Percentiles rank a stretch among this genome's conserved stretches.
Evolutionary conservation across 169 alveolate genomes (phyloP).

Genomic region (Plasmodium ovale): DNA sequence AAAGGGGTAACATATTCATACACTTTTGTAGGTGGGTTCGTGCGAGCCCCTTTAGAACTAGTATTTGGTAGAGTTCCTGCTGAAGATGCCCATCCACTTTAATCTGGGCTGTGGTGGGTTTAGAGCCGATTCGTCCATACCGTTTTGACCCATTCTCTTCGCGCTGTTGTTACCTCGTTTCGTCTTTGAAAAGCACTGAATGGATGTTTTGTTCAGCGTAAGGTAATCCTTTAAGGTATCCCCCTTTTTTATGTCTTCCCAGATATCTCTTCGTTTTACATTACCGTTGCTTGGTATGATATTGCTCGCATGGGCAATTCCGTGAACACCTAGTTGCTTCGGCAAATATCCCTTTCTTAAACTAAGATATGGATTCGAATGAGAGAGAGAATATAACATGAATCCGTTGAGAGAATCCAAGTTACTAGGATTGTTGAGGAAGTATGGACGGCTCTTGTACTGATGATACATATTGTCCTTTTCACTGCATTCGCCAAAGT

Average conservation of each 20-base stretch:
- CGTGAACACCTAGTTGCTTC: too few relatives aligned
- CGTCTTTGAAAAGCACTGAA: constrained; percentile 23
- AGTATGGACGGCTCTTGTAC: too few relatives aligned
- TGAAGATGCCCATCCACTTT: constrained; percentile 55
- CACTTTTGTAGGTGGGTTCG: too few relatives aligned
- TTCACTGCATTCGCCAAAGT: too few relatives aligned
- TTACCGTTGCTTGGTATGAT: background rate
- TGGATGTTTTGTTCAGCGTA: constrained; percentile 27
- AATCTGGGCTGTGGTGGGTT: constrained; percentile 22
- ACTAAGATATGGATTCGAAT: constrained; percentile 7
- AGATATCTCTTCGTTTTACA: background rate
- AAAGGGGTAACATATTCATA: too few relatives aligned
- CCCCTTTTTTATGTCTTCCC: background rate
- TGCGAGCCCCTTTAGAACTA: too few relatives aligned
- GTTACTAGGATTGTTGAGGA: background rate
- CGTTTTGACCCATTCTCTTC: background rate
- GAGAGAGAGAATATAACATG: constrained; percentile 27
- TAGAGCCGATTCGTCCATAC: background rate
- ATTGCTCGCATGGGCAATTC: too few relatives aligned
- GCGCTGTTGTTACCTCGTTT: background rate
- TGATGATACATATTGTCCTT: too few relatives aligned
- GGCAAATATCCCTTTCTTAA: constrained; percentile 2
- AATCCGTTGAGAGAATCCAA: background rate
- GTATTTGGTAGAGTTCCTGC: constrained; percentile 30
- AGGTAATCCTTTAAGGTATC: constrained; percentile 16